These are phyloP conservation scores for Nigrospora sphaerica DNA, from an alignment of 2,329 filamentous ascomycete species.

Conservation along the genomic window DNA sequence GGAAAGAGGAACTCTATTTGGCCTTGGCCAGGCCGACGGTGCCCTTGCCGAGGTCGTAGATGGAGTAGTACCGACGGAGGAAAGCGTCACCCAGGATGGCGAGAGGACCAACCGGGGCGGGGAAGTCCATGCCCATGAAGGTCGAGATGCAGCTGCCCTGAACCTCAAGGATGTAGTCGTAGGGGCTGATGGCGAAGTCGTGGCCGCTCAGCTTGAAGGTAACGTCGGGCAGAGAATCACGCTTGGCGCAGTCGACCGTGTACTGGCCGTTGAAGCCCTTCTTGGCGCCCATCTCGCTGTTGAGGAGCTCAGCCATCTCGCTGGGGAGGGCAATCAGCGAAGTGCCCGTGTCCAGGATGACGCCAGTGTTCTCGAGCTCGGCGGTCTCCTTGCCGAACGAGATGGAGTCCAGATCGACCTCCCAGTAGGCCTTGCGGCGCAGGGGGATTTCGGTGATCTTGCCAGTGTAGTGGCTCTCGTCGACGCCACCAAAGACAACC, in stretches of 20 bases:
- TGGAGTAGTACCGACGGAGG: conserved; percentile 84
- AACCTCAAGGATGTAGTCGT: conserved; percentile 94
- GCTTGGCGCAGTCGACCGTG: conserved; percentile 81
- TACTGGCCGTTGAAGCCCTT: conserved; percentile 98
- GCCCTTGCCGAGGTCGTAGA: conserved; percentile 89
- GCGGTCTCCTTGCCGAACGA: conserved; percentile 79
- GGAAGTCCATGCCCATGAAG: conserved; percentile 95
- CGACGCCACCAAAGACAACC: conserved; percentile 82
- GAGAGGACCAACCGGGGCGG: conserved; percentile 80
- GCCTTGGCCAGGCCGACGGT: conserved; percentile 84
- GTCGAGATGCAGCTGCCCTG: conserved; percentile 94
- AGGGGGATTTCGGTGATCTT: conserved; percentile 90
- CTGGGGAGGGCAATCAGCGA: conserved; percentile 93
- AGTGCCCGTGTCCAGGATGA: conserved; percentile 96
- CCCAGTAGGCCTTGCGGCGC: conserved; percentile 99
- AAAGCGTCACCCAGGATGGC: conserved; percentile 90
- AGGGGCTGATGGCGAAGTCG: conserved; percentile 83
- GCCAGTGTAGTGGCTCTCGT: conserved; percentile 73
- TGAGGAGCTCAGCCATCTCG: conserved; percentile 89
- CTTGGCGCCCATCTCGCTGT: conserved; percentile 96
- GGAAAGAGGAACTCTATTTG: conserved; percentile 36
- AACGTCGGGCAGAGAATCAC: conserved; percentile 78
- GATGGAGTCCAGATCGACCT: conserved; percentile 92
- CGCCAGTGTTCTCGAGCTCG: conserved; percentile 88
- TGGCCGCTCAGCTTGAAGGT: conserved; percentile 85